Conservation (phyloP, 225 moss, liverwort and hornwort genomes). For the Marchantia polymorpha region DNA sequence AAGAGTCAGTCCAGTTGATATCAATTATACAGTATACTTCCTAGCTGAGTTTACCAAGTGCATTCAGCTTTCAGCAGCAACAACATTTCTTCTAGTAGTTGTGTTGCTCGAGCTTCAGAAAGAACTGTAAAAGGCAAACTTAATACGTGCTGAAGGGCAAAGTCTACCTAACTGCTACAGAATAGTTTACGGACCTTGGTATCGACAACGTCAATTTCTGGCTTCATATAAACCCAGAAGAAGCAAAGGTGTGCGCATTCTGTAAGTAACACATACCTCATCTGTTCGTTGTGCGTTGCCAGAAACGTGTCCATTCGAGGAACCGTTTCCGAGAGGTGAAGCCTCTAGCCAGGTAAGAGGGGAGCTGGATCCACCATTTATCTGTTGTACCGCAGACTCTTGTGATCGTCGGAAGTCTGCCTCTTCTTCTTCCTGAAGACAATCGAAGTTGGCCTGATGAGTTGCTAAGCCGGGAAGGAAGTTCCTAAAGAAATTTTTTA, state of each 20-base stretch:
- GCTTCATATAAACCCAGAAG: background rate
- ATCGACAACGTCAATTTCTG: background rate
- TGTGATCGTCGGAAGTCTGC: conserved; percentile 36
- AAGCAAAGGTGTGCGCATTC: background rate
- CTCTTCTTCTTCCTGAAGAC: conserved; percentile 45
- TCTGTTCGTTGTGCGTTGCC: background rate
- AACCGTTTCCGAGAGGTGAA: background rate
- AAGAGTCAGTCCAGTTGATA: too few species aligned
- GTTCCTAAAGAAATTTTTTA: too few species aligned
- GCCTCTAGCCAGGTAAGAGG: conserved; percentile 3
- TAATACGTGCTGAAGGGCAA: too few species aligned
- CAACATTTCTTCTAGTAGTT: too few species aligned
- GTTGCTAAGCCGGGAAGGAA: too few species aligned
- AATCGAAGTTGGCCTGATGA: too few species aligned
- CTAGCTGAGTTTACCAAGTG: background rate
- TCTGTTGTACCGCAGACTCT: conserved; percentile 23
- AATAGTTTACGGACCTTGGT: background rate
- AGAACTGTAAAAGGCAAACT: too few species aligned
- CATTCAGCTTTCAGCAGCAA: background rate
- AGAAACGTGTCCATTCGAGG: background rate
- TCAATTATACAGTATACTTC: background rate
- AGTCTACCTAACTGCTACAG: too few species aligned
- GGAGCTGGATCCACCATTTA: conserved; percentile 5
- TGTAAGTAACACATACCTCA: background rate
- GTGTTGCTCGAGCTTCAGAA: too few species aligned